These are phyloP conservation scores for Sporobolomyces phaffii DNA, from an alignment of 768 basidiomycete species.

Conservation along the genomic window DNA sequence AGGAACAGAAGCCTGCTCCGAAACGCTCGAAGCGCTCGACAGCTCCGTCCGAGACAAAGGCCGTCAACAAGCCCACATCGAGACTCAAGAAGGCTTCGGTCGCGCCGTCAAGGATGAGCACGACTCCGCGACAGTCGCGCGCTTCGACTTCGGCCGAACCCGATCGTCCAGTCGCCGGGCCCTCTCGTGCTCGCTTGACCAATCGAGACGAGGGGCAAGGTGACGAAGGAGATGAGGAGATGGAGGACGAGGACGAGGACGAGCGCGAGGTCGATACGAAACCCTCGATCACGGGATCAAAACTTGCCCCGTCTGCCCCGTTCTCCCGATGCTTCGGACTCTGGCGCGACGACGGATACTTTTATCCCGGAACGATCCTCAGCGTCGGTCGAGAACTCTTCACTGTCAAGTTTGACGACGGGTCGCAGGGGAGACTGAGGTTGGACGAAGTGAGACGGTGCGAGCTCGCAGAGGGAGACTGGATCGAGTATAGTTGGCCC, in stretches of 20 bases:
- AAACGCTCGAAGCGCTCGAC: constrained; percentile 2
- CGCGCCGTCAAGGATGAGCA: no score
- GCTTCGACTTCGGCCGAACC: not conserved
- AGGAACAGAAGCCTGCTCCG: not conserved
- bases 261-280: not conserved
- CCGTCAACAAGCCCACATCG: no score
- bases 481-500: constrained; percentile 50
- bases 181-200: not conserved
- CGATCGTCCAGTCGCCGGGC: not conserved
- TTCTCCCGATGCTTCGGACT: constrained; percentile 53
- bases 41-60: no score
- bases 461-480: constrained; percentile 56
- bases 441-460: constrained; percentile 56
- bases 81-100: no score
- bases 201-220: not conserved
- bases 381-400: constrained; percentile 45
- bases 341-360: constrained; percentile 54
- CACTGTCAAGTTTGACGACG: constrained; percentile 64
- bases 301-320: constrained; percentile 11
- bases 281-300: not conserved
- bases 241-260: not conserved
- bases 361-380: constrained; percentile 39
- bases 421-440: constrained; percentile 51
- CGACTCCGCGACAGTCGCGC: no score
- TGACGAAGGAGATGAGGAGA: not conserved